A percentile compares a stretch with the other conserved stretches of the same genome.
These are phyloP conservation scores for Fusarium decemcellulare DNA, from an alignment of 2,329 filamentous ascomycete species.

Conservation along the genomic window DNA sequence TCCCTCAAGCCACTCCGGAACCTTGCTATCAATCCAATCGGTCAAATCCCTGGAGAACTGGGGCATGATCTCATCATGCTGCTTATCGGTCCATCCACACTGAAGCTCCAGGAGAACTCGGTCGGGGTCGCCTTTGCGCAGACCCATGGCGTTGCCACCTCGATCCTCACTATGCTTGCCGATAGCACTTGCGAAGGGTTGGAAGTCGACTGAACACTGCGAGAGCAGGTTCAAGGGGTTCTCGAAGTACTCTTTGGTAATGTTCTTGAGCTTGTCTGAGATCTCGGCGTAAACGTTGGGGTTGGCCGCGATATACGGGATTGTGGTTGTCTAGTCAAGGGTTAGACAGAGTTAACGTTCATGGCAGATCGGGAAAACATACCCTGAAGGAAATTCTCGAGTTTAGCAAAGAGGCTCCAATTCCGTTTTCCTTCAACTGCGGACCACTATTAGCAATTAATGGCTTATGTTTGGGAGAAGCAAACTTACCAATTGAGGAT, in stretches of 20 bases:
- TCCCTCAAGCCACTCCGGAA: background rate
- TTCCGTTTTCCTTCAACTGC: constrained; percentile 20
- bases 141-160: constrained; percentile 26
- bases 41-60: constrained; percentile 20
- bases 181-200: constrained; percentile 11
- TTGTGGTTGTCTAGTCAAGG: constrained; percentile 7
- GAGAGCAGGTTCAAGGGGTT: constrained; percentile 11
- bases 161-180: constrained; percentile 14
- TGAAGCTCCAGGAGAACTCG: constrained; percentile 22
- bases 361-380: background rate
- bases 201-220: constrained; percentile 31
- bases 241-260: constrained; percentile 16
- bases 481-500: constrained; percentile 10
- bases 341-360: no score
- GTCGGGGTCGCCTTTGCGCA: background rate
- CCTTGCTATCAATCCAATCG: constrained; percentile 7
- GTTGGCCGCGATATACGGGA: constrained; percentile 8
- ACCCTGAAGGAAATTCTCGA: constrained; percentile 26
- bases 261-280: background rate
- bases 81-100: constrained; percentile 24
- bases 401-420: constrained; percentile 19
- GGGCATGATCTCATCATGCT: background rate
- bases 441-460: accelerated
- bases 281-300: constrained; percentile 18
- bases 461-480: no score